These are phyloP conservation scores for Phaffia rhodozyma DNA, from an alignment of 1,284 basidiomycete species.

Conservation along the genomic window DNA sequence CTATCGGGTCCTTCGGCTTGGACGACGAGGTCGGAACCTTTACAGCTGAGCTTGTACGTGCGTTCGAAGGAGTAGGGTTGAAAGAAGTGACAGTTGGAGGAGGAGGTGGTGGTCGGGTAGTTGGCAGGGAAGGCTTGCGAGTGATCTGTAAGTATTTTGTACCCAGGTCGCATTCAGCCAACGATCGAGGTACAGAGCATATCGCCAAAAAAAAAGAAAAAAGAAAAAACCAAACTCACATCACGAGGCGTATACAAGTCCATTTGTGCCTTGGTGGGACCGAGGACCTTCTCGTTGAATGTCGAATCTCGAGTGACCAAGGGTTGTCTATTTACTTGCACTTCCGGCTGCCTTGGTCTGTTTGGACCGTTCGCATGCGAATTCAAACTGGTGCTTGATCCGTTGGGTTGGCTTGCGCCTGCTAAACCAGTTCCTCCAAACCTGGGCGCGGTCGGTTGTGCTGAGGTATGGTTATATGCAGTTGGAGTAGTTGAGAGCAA, in stretches of 20 bases:
- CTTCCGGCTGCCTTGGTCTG: conserved; percentile 19
- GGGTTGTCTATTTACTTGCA: not conserved
- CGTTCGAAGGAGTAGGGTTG: conserved; percentile 11
- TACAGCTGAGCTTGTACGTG: conserved; percentile 29
- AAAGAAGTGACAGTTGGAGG: conserved; percentile 13
- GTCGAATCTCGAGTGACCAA: not conserved
- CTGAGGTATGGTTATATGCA: conserved; percentile 7
- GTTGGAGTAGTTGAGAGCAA: conserved; percentile 5
- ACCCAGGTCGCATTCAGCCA: too few relatives aligned
- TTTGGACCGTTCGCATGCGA: not conserved
- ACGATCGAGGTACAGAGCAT: too few relatives aligned
- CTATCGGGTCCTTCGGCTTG: not conserved
- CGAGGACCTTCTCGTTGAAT: not conserved
- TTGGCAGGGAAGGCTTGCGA: conserved; percentile 36
- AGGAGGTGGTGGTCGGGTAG: conserved; percentile 41
- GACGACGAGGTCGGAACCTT: not conserved
- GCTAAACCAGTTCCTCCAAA: conserved; percentile 78
- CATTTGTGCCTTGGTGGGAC: not conserved
- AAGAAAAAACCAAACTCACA: not conserved
- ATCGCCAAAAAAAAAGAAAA: too few relatives aligned
- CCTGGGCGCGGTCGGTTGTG: conserved; percentile 39
- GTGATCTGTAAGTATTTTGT: not conserved
- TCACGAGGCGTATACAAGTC: not conserved
- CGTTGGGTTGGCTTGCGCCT: conserved; percentile 35
- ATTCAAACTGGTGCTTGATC: not conserved